Evolutionary conservation across 805 yeast species (phyloP), one percentile per base, ranked within the genome.

Genomic region (Wickerhamiella galacta): DNA sequence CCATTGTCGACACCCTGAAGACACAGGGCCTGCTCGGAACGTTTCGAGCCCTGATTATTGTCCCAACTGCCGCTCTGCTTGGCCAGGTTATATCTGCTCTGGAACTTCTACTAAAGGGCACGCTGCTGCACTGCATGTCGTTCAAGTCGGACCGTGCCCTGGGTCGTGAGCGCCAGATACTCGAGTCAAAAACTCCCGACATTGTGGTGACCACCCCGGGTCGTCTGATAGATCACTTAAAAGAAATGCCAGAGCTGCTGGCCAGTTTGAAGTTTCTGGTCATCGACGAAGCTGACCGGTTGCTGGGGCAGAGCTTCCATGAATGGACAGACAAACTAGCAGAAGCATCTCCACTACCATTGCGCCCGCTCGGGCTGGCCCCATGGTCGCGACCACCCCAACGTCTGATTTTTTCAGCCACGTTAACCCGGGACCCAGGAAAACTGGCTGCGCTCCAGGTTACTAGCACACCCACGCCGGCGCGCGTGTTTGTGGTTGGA

Each of bases 231-330:
- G 98, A 87, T 47, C 60, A 55, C 31, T 30, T 54, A 15, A 30
- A 31, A 12, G 39, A 48, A 46, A 24, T 26, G 17, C 45, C 49
- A 1, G 73, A 78, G 44, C 77, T 92, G 37, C 53, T 83, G 38
- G 52, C 56, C 16, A 60, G 64, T 32, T 60, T 85, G 37, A 61
- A 69, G 40, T 76, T 72, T 39, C 52, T 87, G 21, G 75, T 80
- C 2, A 64, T 85, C 54, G 98, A 87, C 56, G 98, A 87, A 56
- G 94, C 95, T 2, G 98, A 87, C 57, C 64, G 83, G 43, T 79
- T 87, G 82, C 77, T 90, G 42, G 82, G 81, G 48, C 95, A 90
- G 52, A 70, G 79, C 10, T 90, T 82, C 54, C 95, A 90, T 55
- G 82, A 83, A 51, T 90, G 99, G 99, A 67, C 79, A 57, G 61